Percentiles rank a stretch among this genome's conserved stretches.
Conservation (phyloP, 352 stramenopile genomes). For the Plasmopara halstedii region DNA sequence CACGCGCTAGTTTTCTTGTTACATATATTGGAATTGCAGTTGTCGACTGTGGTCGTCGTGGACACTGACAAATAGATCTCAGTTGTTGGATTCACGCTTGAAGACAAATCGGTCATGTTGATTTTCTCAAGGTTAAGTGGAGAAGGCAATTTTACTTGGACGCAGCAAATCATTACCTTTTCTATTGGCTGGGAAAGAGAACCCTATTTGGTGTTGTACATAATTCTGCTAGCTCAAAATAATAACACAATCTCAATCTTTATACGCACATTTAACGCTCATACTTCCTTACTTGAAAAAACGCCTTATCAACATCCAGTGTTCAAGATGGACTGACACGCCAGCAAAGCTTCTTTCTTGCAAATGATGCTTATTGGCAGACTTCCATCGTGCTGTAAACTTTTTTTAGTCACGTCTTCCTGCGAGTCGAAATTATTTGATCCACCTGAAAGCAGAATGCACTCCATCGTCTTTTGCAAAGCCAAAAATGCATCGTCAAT, state of each 20-base stretch:
- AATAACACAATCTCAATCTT: background rate
- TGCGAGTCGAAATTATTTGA: slow-evolving; percentile 29
- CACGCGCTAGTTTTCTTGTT: slow-evolving; percentile 21
- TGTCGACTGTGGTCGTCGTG: background rate
- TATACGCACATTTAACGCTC: no score
- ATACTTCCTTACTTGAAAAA: background rate
- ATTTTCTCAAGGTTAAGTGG: no score
- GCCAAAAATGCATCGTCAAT: slow-evolving; percentile 22
- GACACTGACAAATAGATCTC: slow-evolving; percentile 2
- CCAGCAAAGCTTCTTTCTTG: slow-evolving; percentile 16
- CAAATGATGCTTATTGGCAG: slow-evolving; percentile 32
- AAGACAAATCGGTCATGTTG: slow-evolving; percentile 10
- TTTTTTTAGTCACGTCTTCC: slow-evolving; percentile 21
- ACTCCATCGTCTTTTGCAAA: slow-evolving; percentile 37
- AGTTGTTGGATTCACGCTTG: slow-evolving; percentile 1
- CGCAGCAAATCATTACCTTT: slow-evolving; percentile 8
- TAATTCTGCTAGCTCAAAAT: slow-evolving; percentile 3
- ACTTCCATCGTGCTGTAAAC: slow-evolving; percentile 27
- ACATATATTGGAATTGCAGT: background rate
- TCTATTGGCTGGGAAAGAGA: slow-evolving; percentile 15
- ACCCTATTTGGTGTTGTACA: slow-evolving; percentile 18
- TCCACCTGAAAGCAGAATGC: slow-evolving; percentile 23
- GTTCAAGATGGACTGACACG: slow-evolving; percentile 19
- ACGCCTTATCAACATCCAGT: background rate
- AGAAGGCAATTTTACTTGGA: no score